Conservation (phyloP, 2,329 filamentous ascomycete genomes). For the Cercospora berteroae region DNA sequence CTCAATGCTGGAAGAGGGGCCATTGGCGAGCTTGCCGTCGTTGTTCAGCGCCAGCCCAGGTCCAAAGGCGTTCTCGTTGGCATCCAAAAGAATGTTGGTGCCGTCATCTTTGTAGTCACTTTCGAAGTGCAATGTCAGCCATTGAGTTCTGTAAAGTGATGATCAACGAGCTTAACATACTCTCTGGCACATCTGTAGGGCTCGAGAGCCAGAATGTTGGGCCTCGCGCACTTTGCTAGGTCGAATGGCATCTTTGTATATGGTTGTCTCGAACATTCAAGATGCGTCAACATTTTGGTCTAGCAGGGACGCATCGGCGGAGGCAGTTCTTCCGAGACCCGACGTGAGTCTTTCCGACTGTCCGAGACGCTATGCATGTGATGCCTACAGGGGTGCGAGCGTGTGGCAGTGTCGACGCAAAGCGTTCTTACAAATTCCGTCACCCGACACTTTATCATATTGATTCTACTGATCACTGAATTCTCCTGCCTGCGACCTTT, state of each 20-base stretch:
- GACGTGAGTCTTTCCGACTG: not conserved
- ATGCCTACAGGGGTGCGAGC: not conserved
- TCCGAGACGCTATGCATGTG: constrained; percentile 7
- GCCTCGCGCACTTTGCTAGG: constrained; percentile 51
- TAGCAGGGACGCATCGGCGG: not conserved
- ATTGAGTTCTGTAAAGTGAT: constrained; percentile 2
- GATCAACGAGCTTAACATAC: constrained; percentile 51
- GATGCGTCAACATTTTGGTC: constrained; percentile 11
- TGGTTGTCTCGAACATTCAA: constrained; percentile 20
- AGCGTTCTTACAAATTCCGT: not conserved
- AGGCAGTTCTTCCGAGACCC: constrained; percentile 2
- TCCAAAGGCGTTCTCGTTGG: constrained; percentile 96
- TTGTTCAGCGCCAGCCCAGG: constrained; percentile 64
- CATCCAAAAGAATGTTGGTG: constrained; percentile 91
- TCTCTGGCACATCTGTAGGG: constrained; percentile 56
- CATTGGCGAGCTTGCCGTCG: constrained; percentile 50
- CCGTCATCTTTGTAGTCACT: constrained; percentile 97
- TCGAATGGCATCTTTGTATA: constrained; percentile 44
- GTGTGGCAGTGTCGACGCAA: not conserved
- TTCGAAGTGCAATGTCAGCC: constrained; percentile 18
- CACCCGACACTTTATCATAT: not conserved
- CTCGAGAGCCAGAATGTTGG: constrained; percentile 54
- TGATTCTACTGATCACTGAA: not conserved
- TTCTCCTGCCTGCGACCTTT: not conserved
- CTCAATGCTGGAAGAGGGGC: constrained; percentile 51